Evolutionary conservation across 1,139 yeast species (phyloP).

Genomic region (Scheffersomyces segobiensis): DNA sequence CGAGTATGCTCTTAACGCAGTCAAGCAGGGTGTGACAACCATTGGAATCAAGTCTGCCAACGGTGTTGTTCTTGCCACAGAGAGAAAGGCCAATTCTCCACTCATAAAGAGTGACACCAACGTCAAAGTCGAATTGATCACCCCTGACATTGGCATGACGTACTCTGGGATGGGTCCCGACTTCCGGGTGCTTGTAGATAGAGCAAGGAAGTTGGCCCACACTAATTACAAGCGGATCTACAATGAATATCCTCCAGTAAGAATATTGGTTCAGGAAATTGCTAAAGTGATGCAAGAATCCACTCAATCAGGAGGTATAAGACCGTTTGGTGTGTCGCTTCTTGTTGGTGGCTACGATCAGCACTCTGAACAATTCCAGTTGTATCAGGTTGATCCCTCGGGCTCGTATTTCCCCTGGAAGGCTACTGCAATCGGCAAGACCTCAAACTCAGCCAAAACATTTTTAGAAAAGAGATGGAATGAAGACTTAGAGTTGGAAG

Average conservation of each 20-base stretch:
- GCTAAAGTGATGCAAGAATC: slow-evolving; percentile 98
- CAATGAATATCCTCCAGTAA: slow-evolving; percentile 96
- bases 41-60: slow-evolving; percentile 95
- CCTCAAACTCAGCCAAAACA: slow-evolving; percentile 91
- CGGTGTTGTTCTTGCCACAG: slow-evolving; percentile 97
- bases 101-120: slow-evolving; percentile 75
- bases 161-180: slow-evolving; percentile 99
- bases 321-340: slow-evolving; percentile 96
- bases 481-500: slow-evolving; percentile 93
- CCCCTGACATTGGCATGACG: slow-evolving; percentile 96
- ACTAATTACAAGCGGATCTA: slow-evolving; percentile 89
- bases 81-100: slow-evolving; percentile 81
- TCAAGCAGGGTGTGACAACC: slow-evolving; percentile 96
- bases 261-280: slow-evolving; percentile 88
- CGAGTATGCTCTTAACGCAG: slow-evolving; percentile 96
- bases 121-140: slow-evolving; percentile 77
- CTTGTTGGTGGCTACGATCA: slow-evolving; percentile 94
- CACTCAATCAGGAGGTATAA: slow-evolving; percentile 96
- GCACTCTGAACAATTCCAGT: slow-evolving; percentile 67
- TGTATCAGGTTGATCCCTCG: slow-evolving; percentile 97
- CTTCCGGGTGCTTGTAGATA: slow-evolving; percentile 89
- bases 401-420: slow-evolving; percentile 99
- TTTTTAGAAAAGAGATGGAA: slow-evolving; percentile 98
- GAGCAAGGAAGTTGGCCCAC: slow-evolving; percentile 91
- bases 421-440: slow-evolving; percentile 98